Evolutionary conservation across 2,329 filamentous ascomycete genomes (phyloP).

Genomic region (Colletotrichum sp.): DNA sequence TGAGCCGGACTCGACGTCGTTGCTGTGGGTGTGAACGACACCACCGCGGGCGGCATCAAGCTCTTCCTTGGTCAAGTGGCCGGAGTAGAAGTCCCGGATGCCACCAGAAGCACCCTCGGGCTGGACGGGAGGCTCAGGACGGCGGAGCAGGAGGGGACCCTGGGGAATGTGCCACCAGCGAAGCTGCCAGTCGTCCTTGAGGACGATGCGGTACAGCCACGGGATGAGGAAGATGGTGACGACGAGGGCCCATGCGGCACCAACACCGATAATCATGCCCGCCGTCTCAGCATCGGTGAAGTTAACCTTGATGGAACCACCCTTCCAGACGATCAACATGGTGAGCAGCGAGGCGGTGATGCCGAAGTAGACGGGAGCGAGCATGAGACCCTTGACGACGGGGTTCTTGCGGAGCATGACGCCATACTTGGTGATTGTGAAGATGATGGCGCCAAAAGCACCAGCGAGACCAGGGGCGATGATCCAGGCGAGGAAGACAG

Average conservation of each 20-base stretch:
- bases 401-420: constrained; percentile 48
- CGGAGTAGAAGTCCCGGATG: constrained; percentile 56
- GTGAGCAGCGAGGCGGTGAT: constrained; percentile 46
- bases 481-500: constrained; percentile 51
- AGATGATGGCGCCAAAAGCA: constrained; percentile 47
- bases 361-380: constrained; percentile 62
- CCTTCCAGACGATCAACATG: constrained; percentile 25
- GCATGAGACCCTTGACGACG: constrained; percentile 42
- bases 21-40: not conserved
- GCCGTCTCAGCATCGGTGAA: constrained; percentile 38
- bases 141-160: constrained; percentile 52
- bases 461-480: constrained; percentile 52
- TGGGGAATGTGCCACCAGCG: constrained; percentile 54
- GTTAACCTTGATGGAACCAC: constrained; percentile 17
- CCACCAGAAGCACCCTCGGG: constrained; percentile 39
- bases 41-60: constrained; percentile 39
- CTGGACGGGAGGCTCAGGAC: constrained; percentile 35
- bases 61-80: constrained; percentile 52
- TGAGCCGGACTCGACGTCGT: constrained; percentile 28
- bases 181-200: constrained; percentile 62
- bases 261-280: constrained; percentile 55
- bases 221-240: constrained; percentile 56
- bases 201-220: constrained; percentile 57
- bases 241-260: constrained; percentile 48
- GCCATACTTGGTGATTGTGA: constrained; percentile 45